Evolutionary conservation across 345 rosid genomes (phyloP).

Genomic region (Reutealis trisperma): DNA sequence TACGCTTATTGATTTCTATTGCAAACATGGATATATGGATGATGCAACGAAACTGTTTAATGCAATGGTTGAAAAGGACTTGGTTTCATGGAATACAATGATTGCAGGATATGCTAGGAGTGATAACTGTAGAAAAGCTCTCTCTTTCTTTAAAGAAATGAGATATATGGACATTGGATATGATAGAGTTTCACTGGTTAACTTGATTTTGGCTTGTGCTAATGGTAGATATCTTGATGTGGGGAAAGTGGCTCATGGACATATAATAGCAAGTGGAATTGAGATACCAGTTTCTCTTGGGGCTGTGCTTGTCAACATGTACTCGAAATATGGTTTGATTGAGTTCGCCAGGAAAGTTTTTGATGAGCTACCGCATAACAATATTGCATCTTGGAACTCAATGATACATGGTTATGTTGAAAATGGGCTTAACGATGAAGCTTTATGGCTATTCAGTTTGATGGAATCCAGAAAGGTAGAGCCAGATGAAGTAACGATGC

Average conservation of each 20-base stretch:
- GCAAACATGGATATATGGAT: slow-evolving; percentile 21
- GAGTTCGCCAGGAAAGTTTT: slow-evolving; percentile 24
- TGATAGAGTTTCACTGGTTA: slow-evolving; percentile 29
- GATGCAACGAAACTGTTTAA: slow-evolving; percentile 26
- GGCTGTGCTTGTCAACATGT: slow-evolving; percentile 25
- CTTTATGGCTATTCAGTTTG: slow-evolving; percentile 19
- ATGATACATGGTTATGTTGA: slow-evolving; percentile 34
- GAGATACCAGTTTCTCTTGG: slow-evolving; percentile 21
- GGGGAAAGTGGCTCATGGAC: slow-evolving; percentile 22
- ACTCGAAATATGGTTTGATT: slow-evolving; percentile 19
- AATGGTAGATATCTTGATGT: slow-evolving; percentile 6
- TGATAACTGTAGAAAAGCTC: slow-evolving; percentile 10
- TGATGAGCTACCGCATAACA: neutral
- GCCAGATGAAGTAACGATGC: slow-evolving; percentile 35
- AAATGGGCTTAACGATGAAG: slow-evolving; percentile 19
- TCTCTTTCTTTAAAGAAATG: slow-evolving; percentile 30
- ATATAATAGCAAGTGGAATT: slow-evolving; percentile 20
- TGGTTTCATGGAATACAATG: slow-evolving; percentile 42
- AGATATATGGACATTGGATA: slow-evolving; percentile 10
- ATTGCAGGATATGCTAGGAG: slow-evolving; percentile 35
- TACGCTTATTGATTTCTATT: slow-evolving; percentile 32
- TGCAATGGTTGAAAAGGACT: slow-evolving; percentile 22
- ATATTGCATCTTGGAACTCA: slow-evolving; percentile 22
- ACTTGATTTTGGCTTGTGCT: slow-evolving; percentile 26
- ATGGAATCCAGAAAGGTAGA: slow-evolving; percentile 18